Evolutionary conservation across 257 asterid species (phyloP).

Genomic region (Petunia secreta): DNA sequence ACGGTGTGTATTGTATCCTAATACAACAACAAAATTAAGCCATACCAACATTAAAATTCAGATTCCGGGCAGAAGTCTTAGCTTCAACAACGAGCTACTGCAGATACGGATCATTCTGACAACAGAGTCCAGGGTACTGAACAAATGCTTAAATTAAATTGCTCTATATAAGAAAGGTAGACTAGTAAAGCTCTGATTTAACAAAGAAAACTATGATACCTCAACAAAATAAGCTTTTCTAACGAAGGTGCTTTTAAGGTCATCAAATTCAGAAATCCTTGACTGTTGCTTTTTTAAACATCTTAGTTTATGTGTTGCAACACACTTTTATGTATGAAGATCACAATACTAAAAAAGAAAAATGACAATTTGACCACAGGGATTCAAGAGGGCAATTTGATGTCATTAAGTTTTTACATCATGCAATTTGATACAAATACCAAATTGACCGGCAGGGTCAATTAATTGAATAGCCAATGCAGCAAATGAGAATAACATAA

Average conservation of each 20-base stretch:
- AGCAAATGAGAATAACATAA: background rate
- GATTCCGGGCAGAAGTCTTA: background rate
- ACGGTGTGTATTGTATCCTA: constrained; percentile 96
- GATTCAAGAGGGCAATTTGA: background rate
- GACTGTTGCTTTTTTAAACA: constrained; percentile 1
- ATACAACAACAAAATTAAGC: background rate
- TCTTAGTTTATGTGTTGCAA: background rate
- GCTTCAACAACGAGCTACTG: background rate
- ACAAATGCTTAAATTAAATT: background rate
- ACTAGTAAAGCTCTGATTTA: background rate
- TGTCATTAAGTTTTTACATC: background rate
- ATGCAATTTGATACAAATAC: background rate
- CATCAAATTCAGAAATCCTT: background rate
- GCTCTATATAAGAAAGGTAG: background rate
- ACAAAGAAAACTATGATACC: background rate
- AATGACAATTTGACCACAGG: background rate
- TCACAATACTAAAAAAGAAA: background rate
- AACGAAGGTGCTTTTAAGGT: background rate
- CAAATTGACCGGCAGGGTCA: background rate
- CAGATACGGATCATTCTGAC: background rate
- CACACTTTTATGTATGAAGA: background rate
- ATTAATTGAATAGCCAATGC: background rate
- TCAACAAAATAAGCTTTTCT: background rate
- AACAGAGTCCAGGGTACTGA: background rate
- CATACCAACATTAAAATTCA: background rate